Conservation (phyloP, 306 rosid genomes). For the Oemleria cerasiformis region DNA sequence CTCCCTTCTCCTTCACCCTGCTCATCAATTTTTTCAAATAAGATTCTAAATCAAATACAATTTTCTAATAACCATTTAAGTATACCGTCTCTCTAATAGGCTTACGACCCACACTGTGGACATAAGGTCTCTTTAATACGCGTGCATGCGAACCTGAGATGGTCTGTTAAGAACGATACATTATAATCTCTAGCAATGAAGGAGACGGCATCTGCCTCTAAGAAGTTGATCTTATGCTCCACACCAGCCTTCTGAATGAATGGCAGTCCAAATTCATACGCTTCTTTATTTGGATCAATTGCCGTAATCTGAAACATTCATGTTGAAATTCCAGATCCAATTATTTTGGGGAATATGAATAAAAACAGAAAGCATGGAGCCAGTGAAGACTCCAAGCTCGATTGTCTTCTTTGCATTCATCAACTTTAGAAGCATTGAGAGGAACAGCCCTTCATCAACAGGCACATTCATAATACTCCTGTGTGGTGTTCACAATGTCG, state of each 20-base stretch:
- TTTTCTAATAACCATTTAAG: no score
- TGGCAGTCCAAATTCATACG: slow-evolving; percentile 52
- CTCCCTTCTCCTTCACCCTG: slow-evolving; percentile 38
- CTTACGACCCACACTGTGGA: no score
- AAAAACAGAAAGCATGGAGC: no score
- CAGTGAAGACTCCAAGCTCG: slow-evolving; percentile 61
- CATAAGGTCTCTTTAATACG: no score
- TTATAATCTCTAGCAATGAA: no score
- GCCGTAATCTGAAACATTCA: slow-evolving; percentile 33
- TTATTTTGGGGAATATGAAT: no score
- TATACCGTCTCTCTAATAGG: no score
- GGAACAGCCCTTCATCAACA: slow-evolving; percentile 50
- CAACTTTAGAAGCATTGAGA: slow-evolving; percentile 45
- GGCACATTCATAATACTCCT: slow-evolving; percentile 50
- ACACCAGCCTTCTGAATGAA: slow-evolving; percentile 52
- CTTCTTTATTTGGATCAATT: slow-evolving; percentile 36
- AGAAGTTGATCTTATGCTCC: slow-evolving; percentile 49
- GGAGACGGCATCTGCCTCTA: slow-evolving; percentile 40
- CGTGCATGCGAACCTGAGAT: no score
- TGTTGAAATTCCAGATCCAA: neutral
- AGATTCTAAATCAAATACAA: neutral
- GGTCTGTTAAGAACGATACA: neutral
- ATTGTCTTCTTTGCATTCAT: slow-evolving; percentile 57
- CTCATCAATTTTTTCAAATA: neutral
- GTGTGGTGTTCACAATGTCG: no score